Percentiles rank a stretch among this genome's conserved stretches.
These are phyloP conservation scores for Rhodotorula kratochvilovae DNA, from an alignment of 768 basidiomycete genomes.

Conservation along the genomic window DNA sequence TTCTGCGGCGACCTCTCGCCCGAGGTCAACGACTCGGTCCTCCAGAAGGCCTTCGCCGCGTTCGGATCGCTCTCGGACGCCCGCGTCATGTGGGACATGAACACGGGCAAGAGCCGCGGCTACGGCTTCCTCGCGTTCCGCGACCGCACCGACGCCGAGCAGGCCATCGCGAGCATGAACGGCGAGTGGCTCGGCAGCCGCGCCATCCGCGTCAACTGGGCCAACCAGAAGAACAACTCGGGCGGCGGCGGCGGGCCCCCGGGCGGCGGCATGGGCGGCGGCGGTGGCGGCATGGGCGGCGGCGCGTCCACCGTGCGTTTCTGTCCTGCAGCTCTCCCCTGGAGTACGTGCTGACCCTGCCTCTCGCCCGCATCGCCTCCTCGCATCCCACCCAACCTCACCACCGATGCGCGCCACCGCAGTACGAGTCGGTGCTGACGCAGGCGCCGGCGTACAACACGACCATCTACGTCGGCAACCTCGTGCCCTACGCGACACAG, in stretches of 20 bases:
- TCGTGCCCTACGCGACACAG: constrained; percentile 94
- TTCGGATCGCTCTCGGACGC: constrained; percentile 96
- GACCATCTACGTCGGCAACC: constrained; percentile 90
- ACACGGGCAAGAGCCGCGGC: constrained; percentile 94
- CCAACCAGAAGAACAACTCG: constrained; percentile 92
- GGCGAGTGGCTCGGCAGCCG: constrained; percentile 98
- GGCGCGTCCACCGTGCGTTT: background rate
- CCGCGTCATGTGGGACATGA: constrained; percentile 99
- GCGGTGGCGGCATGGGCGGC: constrained; percentile 6
- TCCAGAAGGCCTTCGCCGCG: constrained; percentile 92
- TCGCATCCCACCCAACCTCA: background rate
- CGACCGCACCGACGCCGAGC: constrained; percentile 98
- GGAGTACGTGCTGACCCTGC: background rate
- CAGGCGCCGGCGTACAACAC: constrained; percentile 92
- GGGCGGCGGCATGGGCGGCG: constrained; percentile 17
- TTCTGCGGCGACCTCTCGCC: constrained; percentile 99
- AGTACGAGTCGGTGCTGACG: constrained; percentile 82
- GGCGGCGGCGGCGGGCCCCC: constrained; percentile 35
- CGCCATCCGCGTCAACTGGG: constrained; percentile 99
- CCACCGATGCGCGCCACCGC: background rate
- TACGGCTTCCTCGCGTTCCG: constrained; percentile 98
- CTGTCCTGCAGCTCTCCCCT: background rate
- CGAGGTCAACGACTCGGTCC: constrained; percentile 95
- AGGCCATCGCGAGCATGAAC: constrained; percentile 99
- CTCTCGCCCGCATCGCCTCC: background rate